Conservation (phyloP, 1,284 basidiomycete species). For the Vanrija sp. region DNA sequence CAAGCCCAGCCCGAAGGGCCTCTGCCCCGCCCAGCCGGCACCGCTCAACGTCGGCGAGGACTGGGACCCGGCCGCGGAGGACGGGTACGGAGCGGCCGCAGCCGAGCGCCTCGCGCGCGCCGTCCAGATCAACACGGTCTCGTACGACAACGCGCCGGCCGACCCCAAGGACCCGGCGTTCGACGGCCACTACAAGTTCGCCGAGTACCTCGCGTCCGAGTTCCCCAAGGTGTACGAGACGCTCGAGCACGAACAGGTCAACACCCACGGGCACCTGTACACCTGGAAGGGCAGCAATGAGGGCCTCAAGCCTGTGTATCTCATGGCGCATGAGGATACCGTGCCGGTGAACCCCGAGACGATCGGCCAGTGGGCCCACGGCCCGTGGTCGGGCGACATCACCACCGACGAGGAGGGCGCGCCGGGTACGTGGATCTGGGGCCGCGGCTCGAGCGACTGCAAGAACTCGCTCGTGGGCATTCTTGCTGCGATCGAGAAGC, state of each 20-base stretch:
- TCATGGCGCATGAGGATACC: constrained; percentile 54
- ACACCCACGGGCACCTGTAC: constrained; percentile 50
- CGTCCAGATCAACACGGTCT: constrained; percentile 48
- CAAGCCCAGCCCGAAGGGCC: background rate
- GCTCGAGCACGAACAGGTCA: constrained; percentile 48
- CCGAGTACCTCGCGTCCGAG: constrained; percentile 46
- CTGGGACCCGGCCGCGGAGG: constrained; percentile 37
- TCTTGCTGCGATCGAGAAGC: constrained; percentile 52
- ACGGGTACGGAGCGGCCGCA: constrained; percentile 35
- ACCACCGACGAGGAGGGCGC: constrained; percentile 42
- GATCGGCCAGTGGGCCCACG: constrained; percentile 51
- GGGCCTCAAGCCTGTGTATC: constrained; percentile 46
- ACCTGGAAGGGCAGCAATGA: constrained; percentile 50
- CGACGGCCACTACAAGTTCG: constrained; percentile 44
- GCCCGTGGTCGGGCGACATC: constrained; percentile 53
- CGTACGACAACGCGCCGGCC: constrained; percentile 46
- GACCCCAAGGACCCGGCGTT: constrained; percentile 42
- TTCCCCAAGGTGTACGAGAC: constrained; percentile 43
- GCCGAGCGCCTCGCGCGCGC: constrained; percentile 40
- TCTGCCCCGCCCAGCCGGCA: constrained; percentile 37
- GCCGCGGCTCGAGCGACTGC: constrained; percentile 52
- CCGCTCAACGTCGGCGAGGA: constrained; percentile 31
- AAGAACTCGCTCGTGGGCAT: constrained; percentile 52
- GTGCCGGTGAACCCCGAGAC: constrained; percentile 55
- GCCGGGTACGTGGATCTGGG: constrained; percentile 54